phyloP scores from a whole-genome alignment of 306 rosid species.

The Chamaecrista fasciculata region DNA sequence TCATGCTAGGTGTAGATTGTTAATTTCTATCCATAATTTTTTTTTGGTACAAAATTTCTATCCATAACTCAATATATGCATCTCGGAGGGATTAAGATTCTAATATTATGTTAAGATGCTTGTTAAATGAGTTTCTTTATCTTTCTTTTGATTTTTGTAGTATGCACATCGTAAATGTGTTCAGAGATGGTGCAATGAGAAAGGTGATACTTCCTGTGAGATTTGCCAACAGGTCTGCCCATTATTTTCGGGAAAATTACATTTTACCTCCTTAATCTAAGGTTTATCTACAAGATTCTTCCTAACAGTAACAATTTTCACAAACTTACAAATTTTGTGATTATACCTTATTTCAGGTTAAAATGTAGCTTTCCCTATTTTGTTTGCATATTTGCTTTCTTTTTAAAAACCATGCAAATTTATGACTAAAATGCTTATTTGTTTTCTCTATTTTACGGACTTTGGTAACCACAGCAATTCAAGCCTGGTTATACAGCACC shows the following conservation, averaged over 20 bases:
- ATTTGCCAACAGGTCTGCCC: constrained; percentile 77
- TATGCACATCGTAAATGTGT: constrained; percentile 81
- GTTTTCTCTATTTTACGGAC: background rate
- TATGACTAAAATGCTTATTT: background rate
- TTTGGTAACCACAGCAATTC: constrained; percentile 50
- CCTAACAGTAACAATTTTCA: no score
- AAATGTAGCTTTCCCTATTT: no score
- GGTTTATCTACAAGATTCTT: no score
- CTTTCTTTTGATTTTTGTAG: constrained; percentile 41
- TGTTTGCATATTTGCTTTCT: background rate
- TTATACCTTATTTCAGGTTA: no score
- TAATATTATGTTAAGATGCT: background rate
- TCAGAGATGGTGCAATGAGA: constrained; percentile 95
- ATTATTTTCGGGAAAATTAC: no score
- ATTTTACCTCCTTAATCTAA: no score
- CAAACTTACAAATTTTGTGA: no score
- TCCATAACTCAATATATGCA: background rate
- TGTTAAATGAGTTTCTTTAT: background rate
- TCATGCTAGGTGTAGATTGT: background rate
- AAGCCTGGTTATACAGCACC: constrained; percentile 60
- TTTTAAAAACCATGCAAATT: constrained; percentile 8
- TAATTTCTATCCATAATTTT: no score
- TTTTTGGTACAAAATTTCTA: no score
- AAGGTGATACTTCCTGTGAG: constrained; percentile 81
- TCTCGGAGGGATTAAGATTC: background rate